Base-by-base conservation (phyloP, 2,329 filamentous ascomycete species). In the Samsoniella hepiali region DNA sequence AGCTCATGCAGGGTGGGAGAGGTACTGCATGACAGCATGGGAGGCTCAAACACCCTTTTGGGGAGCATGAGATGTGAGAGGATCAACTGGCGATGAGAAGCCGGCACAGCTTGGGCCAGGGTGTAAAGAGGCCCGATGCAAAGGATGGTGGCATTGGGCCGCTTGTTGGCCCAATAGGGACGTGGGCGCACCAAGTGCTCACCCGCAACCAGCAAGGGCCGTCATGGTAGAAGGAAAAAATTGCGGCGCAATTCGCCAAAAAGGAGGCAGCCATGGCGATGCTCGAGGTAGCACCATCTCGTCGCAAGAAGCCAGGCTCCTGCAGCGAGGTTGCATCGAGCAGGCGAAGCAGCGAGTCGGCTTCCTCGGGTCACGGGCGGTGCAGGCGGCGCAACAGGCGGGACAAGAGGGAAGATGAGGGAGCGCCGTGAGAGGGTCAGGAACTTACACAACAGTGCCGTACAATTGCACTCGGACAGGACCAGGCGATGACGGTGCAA, bases 361-460 rank as follows among this genome's bases (percentile, higher is more conserved):
- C 55, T n/a, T 36, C 13, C 22, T 59, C 32, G 34, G 32, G 44
- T 22, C 5, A n/a, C 11, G 10, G 51, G 51, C 22, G 51, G 34
- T 40, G 34, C 34, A 5, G 29, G 10, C 22, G 31, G 32, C 36
- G 53, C 51, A 31, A 38, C 17, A 27, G 27, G 34, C 44, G 34
- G 45, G 32, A 31, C 34, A 22, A 8, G 17, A 29, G 34, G 56
- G n/a, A 32, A 47, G 38, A 34, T 29, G 58, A 32, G 11, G n/a
- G 31, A 34, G 31, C 8, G 50, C 17, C 49, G 49, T 45, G n/a
- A 29, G n/a, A 54, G 32, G 31, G 40, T 27, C 49, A 36, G 42
- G 17, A 34, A 57, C 60, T 62, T 62, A 57, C 59, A 62, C 60
- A 57, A 50, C 51, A 57, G 51, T 13, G 60, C n/a, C n/a, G 29